Evolutionary conservation across 2,329 filamentous ascomycete species (phyloP), one percentile per base, ranked within the genome.

Genomic region (Fusarium ramigenum): DNA sequence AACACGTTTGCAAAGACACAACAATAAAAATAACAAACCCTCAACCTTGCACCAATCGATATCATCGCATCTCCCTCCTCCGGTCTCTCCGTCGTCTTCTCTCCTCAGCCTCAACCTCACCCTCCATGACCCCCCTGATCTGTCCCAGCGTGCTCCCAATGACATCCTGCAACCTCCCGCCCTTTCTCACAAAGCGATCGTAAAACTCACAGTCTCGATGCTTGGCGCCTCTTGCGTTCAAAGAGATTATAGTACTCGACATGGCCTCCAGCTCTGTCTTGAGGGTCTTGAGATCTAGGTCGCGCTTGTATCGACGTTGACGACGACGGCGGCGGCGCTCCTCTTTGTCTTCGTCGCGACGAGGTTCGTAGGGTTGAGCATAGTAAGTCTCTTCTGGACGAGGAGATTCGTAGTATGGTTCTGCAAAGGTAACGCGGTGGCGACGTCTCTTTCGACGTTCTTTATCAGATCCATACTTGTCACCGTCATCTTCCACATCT

Each of bases 201-300:
- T 78, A 78, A 39, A 78, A 78, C 60, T 78, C 73, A 9, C 76
- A 78, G 50, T 78, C 76, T 11, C 69, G 53, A 30, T 78, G 76
- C 19, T 66, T 60, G 9, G 76, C 62, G 16, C 73, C 75, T 4
- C 76, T 49, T 11, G 75, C 65, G 36, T 77, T 78, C 10, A 78
- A 46, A 12, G 64, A 66, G 50, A 78, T 78, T 62, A 78, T 77
- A 21, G 76, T 78, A 63, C 75, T 76, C 7, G 76, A 78, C 76
- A 78, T 78, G 52, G 66, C 69, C 39, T 78, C 76, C 23, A 78
- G 64, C 34, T 78, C 76, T n/a, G 73, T 69, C 60, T 63, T 70
- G 43, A 78, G 73, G 7, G 61, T 70, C 58, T 67, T 75, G 32
- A 78, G 71, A 52, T 78, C 73, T 4, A 78, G 57, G 9, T 63